phyloP scores from a whole-genome alignment of 164 flowering plant genomes.

The Hamamelis virginiana region DNA sequence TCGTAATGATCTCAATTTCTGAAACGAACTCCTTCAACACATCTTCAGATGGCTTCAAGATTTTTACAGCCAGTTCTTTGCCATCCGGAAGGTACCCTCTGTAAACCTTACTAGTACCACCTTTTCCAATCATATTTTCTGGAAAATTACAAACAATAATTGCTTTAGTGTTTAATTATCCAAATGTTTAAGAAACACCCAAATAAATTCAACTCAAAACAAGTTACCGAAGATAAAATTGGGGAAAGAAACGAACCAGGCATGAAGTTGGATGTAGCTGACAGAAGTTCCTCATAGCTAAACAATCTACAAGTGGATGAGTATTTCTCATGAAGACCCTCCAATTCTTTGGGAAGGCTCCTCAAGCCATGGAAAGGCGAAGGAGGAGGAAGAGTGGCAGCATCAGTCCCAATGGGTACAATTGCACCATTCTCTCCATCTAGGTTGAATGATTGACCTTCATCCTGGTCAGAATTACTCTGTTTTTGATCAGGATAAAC shows the following conservation, averaged over 20 bases:
- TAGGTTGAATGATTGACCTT: constrained; percentile 14
- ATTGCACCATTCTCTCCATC: constrained; percentile 35
- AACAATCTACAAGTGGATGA: constrained; percentile 75
- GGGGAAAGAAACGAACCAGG: constrained; percentile 50
- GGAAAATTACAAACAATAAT: constrained; percentile 14
- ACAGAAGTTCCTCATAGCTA: constrained; percentile 61
- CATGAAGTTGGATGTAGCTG: constrained; percentile 63
- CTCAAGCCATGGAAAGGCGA: constrained; percentile 17
- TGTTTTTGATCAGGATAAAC: constrained; percentile 46
- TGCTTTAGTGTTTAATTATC: neutral
- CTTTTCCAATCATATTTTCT: constrained; percentile 90
- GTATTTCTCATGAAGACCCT: constrained; percentile 59
- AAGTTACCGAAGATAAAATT: too few species aligned
- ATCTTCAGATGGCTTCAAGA: constrained; percentile 74
- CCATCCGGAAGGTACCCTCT: constrained; percentile 79
- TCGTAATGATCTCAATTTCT: constrained; percentile 80
- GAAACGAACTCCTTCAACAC: constrained; percentile 61
- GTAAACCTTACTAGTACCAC: constrained; percentile 88
- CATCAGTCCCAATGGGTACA: constrained; percentile 26
- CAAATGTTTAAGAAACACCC: neutral
- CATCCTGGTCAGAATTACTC: constrained; percentile 18
- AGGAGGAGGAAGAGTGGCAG: constrained; percentile 11
- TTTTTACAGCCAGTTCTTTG: constrained; percentile 85
- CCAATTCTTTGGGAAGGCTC: constrained; percentile 50
- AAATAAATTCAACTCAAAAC: neutral